Evolutionary conservation across 2,329 filamentous ascomycete genomes (phyloP).

Genomic region (Alternaria brassicae): DNA sequence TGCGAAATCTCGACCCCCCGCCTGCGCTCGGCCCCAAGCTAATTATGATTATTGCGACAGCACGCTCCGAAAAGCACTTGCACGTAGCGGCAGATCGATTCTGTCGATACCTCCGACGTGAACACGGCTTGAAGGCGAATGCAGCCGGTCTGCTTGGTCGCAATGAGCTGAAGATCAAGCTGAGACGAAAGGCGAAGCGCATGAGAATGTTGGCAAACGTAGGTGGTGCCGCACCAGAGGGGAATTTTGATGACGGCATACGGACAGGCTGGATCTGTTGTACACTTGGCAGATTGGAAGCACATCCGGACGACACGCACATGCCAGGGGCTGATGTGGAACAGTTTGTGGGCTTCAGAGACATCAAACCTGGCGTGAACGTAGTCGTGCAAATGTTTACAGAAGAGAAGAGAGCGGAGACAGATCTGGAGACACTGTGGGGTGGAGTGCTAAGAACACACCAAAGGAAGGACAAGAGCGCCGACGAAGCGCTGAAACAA

Average conservation of each 20-base stretch:
- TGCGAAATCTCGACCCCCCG: conserved; percentile 83
- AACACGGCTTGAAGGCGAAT: conserved; percentile 74
- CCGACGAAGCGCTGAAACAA: conserved; percentile 38
- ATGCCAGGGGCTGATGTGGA: conserved; percentile 50
- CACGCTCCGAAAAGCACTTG: conserved; percentile 90
- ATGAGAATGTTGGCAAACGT: conserved; percentile 80
- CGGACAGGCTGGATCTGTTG: conserved; percentile 97
- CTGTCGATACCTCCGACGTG: conserved; percentile 80
- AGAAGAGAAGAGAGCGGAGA: conserved; percentile 71
- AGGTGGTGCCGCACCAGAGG: conserved; percentile 61
- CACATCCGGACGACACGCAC: conserved; percentile 52
- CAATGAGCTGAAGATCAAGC: conserved; percentile 88
- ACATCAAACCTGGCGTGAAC: conserved; percentile 61
- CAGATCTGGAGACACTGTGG: conserved; percentile 73
- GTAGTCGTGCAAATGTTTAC: conserved; percentile 77
- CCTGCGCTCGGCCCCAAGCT: conserved; percentile 86
- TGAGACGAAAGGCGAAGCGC: conserved; percentile 79
- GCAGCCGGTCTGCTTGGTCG: conserved; percentile 89
- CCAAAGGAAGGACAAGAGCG: conserved; percentile 47
- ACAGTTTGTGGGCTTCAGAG: conserved; percentile 79
- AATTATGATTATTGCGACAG: conserved; percentile 91
- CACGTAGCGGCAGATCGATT: conserved; percentile 91
- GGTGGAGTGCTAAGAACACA: conserved; percentile 55
- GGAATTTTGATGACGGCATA: conserved; percentile 79
- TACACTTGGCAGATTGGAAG: conserved; percentile 76